Evolutionary conservation across 2,329 filamentous ascomycete species (phyloP), one percentile per base, ranked within the genome.

Genomic region (Dendrostoma leiphaemia): DNA sequence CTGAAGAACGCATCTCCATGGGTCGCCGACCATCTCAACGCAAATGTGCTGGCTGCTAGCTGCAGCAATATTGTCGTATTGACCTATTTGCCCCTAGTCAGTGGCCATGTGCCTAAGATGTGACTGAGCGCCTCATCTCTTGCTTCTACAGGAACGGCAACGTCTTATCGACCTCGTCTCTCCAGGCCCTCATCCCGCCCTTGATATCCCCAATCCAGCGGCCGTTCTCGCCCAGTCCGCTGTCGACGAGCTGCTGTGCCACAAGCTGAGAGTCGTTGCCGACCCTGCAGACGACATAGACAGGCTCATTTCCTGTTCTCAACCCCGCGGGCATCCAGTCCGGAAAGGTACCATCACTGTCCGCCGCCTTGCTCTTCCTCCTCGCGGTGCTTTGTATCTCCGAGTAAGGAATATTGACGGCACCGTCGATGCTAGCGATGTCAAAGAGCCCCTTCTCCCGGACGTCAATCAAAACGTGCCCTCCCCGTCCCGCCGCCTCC

Each of bases 391-490:
- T 64, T 44, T 65, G 61, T 12, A 64, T 61, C 57, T 70, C 75
- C 12, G 83, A 88, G 63, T 87, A 89, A 0, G 84, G 89, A 1
- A 91, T 68, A 61, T 91, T 97, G 48, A 95, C 72, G 24, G 90
- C 90, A 0, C 88, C 88, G 0, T 84, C 76, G 7, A 99, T 76
- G 57, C 79, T 85, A 59, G 88, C 91, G 41, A 97, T 85, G 15
- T 88, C 86, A 61, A 90, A 97, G 57, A 96, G 90, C 26, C 91
- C 89, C 63, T 84, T 84, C 62, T 96, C 91, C 2, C 94, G 80
- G 1, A 96, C 91, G 61, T 97, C 94, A 2, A 97, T 69, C 2
- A 97, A 71, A 1, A 90, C 65, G 50, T 87, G 83, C 9, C n/a
- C n/a, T n/a, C n/a, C n/a, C n/a, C n/a, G n/a, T n/a, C n/a, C n/a